Conservation (phyloP, 2,329 filamentous ascomycete species). For the Botrytis porri region DNA sequence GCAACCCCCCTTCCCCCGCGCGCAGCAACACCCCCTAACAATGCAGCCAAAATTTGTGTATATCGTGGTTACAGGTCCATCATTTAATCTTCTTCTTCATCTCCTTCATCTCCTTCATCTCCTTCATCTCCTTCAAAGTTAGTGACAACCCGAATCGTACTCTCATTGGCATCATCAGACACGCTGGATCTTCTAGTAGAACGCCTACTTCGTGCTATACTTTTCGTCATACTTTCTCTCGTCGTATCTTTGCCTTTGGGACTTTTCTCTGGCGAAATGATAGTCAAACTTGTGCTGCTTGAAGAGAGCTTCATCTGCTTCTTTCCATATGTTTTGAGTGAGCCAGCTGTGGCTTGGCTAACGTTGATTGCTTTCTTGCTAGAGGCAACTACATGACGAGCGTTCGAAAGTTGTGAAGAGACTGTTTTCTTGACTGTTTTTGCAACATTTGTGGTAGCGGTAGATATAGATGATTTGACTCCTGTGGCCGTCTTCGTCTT, state of each 20-base stretch:
- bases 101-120: constrained; percentile 8
- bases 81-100: constrained; percentile 13
- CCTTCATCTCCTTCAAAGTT: constrained; percentile 20
- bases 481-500: constrained; percentile 46
- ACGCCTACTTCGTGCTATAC: constrained; percentile 24
- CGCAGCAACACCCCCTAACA: constrained; percentile 2
- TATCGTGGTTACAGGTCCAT: constrained; percentile 4
- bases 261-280: constrained; percentile 25
- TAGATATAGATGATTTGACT: constrained; percentile 39
- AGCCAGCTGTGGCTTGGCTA: constrained; percentile 28
- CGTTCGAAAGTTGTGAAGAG: constrained; percentile 33
- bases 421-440: constrained; percentile 43
- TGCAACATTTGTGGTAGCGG: constrained; percentile 37
- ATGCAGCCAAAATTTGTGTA: constrained; percentile 8
- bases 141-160: constrained; percentile 29
- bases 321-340: constrained; percentile 33
- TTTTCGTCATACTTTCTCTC: constrained; percentile 25
- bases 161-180: constrained; percentile 22
- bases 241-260: constrained; percentile 16
- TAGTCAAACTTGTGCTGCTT: constrained; percentile 30
- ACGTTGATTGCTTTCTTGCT: constrained; percentile 24
- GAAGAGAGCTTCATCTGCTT: constrained; percentile 28
- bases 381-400: constrained; percentile 24
- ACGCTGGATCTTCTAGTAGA: constrained; percentile 13
- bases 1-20: constrained; percentile 11